phyloP scores from a whole-genome alignment of 1,284 basidiomycete genomes.

The Cryptococcus wingfieldii region DNA sequence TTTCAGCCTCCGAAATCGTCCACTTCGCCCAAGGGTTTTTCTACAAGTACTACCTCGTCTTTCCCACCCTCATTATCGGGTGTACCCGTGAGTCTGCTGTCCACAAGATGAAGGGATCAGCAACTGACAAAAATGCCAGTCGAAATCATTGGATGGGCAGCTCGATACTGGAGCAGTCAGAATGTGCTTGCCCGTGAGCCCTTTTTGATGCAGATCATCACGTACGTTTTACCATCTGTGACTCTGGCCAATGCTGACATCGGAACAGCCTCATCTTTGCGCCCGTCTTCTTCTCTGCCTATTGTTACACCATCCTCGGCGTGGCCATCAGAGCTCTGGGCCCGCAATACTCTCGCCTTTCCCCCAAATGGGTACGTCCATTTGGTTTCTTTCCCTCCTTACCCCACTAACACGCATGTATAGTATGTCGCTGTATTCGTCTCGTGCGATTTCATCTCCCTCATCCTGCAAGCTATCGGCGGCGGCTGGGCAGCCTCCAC shows the following conservation, averaged over 20 bases:
- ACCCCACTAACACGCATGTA: not conserved
- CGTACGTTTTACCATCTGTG: constrained; percentile 18
- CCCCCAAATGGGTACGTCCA: constrained; percentile 18
- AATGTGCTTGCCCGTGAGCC: constrained; percentile 27
- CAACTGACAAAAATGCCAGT: constrained; percentile 26
- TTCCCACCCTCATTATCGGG: constrained; percentile 55
- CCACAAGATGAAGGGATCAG: not conserved
- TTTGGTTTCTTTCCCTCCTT: not conserved
- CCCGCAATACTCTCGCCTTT: constrained; percentile 34
- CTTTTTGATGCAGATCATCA: constrained; percentile 52
- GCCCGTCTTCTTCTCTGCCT: constrained; percentile 45
- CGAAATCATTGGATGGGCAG: constrained; percentile 52
- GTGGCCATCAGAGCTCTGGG: constrained; percentile 39
- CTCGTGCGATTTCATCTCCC: constrained; percentile 43
- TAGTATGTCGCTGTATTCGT: constrained; percentile 46
- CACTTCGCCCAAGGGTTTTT: constrained; percentile 53
- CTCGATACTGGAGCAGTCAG: constrained; percentile 29
- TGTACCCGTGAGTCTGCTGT: not conserved
- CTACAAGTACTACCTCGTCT: constrained; percentile 53
- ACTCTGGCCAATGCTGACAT: not conserved
- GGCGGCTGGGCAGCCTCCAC: constrained; percentile 41
- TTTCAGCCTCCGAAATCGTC: constrained; percentile 35
- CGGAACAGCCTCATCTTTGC: constrained; percentile 38
- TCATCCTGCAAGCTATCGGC: constrained; percentile 49
- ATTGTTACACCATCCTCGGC: constrained; percentile 44